phyloP scores from a whole-genome alignment of 257 asterid genomes.

The Nicotiana paniculata region DNA sequence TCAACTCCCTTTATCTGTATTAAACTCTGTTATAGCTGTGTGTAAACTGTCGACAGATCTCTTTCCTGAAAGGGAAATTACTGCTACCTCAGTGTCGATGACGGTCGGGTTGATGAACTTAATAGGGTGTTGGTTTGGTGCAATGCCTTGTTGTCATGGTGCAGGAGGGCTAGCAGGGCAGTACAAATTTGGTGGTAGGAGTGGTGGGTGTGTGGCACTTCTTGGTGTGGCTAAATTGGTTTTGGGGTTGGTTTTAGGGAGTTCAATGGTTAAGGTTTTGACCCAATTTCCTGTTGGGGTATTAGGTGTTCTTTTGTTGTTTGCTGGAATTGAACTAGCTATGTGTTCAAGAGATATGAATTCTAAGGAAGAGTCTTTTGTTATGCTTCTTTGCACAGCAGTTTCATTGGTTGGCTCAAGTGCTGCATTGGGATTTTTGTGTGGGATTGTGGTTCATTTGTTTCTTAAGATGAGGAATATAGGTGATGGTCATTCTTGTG shows the following conservation, averaged over 20 bases:
- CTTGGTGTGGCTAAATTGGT: conserved; percentile 59
- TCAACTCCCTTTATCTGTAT: conserved; percentile 59
- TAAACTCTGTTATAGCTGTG: conserved; percentile 78
- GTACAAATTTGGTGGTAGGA: conserved; percentile 76
- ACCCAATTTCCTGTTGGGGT: conserved; percentile 66
- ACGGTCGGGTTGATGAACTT: conserved; percentile 78
- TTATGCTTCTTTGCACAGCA: conserved; percentile 55
- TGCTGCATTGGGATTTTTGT: conserved; percentile 64
- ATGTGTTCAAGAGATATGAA: conserved; percentile 60
- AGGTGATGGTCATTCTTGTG: conserved; percentile 22
- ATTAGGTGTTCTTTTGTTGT: conserved; percentile 54
- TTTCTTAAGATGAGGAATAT: conserved; percentile 41
- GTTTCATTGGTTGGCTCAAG: conserved; percentile 74
- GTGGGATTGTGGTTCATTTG: conserved; percentile 59
- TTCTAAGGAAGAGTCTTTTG: conserved; percentile 70
- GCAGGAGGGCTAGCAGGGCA: conserved; percentile 88
- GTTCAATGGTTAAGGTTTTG: conserved; percentile 54
- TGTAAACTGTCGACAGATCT: conserved; percentile 69
- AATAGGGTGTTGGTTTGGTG: conserved; percentile 79
- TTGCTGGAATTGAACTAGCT: conserved; percentile 72
- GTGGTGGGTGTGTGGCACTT: conserved; percentile 73
- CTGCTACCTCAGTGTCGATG: conserved; percentile 61
- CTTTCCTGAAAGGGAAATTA: conserved; percentile 51
- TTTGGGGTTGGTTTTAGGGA: conserved; percentile 53
- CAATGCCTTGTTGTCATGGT: conserved; percentile 82